Percentiles rank a stretch among this genome's conserved stretches.
These are phyloP conservation scores for Daedalea quercina DNA, from an alignment of 768 basidiomycete genomes.

Conservation along the genomic window DNA sequence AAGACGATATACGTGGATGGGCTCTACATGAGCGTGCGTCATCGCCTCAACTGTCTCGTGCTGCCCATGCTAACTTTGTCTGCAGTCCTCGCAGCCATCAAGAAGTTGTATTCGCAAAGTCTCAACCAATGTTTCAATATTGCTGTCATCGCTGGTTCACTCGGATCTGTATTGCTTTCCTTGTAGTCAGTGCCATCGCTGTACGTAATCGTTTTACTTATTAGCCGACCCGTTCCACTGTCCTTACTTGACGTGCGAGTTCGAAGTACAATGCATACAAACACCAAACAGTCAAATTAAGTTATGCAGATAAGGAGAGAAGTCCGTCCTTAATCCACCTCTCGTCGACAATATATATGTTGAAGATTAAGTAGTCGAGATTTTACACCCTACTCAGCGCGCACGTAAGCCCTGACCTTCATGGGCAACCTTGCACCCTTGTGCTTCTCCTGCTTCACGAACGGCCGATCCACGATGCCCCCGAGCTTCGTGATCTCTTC, in stretches of 20 bases:
- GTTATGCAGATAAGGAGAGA: too few species aligned
- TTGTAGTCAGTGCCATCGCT: not conserved
- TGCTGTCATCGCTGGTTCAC: not conserved
- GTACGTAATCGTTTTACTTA: too few species aligned
- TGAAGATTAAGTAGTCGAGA: too few species aligned
- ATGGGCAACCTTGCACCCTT: not conserved
- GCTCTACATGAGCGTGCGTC: not conserved
- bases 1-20: not conserved
- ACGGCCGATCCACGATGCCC: not conserved
- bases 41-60: not conserved
- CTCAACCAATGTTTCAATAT: not conserved
- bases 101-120: not conserved
- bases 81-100: not conserved
- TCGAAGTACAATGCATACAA: too few species aligned
- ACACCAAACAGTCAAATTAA: too few species aligned
- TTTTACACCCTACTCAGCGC: not conserved
- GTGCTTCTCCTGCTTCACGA: not conserved
- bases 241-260: too few species aligned
- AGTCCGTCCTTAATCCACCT: too few species aligned
- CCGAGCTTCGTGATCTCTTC: slow-evolving; percentile 3
- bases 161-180: not conserved
- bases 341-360: too few species aligned
- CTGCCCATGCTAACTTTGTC: not conserved
- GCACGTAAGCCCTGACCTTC: not conserved
- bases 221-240: too few species aligned